Evolutionary conservation across 2,329 filamentous ascomycete species (phyloP).

Genomic region (Ascochyta lentis): DNA sequence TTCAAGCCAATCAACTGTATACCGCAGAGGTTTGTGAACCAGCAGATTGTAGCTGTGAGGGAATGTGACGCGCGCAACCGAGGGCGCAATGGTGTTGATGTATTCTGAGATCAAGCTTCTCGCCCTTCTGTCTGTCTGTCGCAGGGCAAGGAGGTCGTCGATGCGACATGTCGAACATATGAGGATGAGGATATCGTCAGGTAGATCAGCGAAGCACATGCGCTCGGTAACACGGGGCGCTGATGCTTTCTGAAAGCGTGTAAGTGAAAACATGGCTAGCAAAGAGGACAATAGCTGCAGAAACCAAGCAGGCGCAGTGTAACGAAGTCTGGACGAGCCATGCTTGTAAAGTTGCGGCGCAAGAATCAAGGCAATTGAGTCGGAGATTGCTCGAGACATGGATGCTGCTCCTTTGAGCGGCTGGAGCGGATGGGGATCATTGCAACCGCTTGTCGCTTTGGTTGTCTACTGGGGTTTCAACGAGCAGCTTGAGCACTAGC

Average conservation of each 20-base stretch:
- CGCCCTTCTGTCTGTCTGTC: conserved; percentile 26
- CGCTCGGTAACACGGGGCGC: not conserved
- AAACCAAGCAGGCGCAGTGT: not conserved
- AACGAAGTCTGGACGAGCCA: not conserved
- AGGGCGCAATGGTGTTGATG: conserved; percentile 36
- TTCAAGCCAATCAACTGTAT: conserved; percentile 31
- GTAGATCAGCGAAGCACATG: conserved; percentile 25
- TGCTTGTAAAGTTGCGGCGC: not conserved
- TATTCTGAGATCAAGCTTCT: conserved; percentile 35
- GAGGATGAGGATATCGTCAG: conserved; percentile 42
- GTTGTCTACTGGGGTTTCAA: not conserved
- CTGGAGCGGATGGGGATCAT: conserved; percentile 9
- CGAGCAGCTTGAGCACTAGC: not conserved
- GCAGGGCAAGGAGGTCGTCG: conserved; percentile 35
- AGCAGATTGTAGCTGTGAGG: conserved; percentile 29
- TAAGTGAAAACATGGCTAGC: conserved; percentile 7
- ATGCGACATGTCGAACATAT: conserved; percentile 37
- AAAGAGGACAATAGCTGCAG: not conserved
- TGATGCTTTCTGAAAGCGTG: not conserved
- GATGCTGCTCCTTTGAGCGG: conserved; percentile 10
- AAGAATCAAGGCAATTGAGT: not conserved
- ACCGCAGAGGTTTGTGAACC: conserved; percentile 7
- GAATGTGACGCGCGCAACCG: conserved; percentile 37
- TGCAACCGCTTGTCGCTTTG: not conserved
- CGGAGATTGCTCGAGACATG: conserved; percentile 13